Evolutionary conservation across 768 basidiomycete genomes (phyloP), one percentile per base, ranked within the genome.

Genomic region (Tulasnella calospora): DNA sequence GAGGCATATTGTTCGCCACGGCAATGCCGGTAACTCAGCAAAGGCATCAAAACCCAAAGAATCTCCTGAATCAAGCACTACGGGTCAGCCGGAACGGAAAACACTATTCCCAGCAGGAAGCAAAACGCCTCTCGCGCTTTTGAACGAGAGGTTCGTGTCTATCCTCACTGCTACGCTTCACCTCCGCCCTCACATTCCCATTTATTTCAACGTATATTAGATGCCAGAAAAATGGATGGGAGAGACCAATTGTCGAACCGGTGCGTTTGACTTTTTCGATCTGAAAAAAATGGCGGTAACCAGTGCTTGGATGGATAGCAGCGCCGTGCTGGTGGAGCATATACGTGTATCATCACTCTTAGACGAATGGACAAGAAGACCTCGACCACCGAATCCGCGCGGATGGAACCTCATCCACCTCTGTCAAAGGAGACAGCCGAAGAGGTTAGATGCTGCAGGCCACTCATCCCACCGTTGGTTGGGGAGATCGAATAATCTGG

Each of bases 141-240:
- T 98, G 15, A 87, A 92, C 74, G 96, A 98, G 86, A 91, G 92
- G 89, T 92, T 77, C 6, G 81, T 80, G 35, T 15, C 67, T 70
- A 9, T 44, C 23, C 72, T 70, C 47, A 3, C 57, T 23, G 5
- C 17, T 71, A 71, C 19, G 21, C 30, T 47, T 36, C 8, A 67
- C 47, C 38, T 30, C 21, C 57, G 8, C 74, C 15, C n/a, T 38
- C 38, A 21, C 23, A 10, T 51, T 8, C 5, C 47, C 47, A 23
- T 10, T 10, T 44, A 15, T 8, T 44, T 17, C 13, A 3, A 15
- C 23, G 21, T 40, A 30, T 46, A 2, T 21, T 75, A 94, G 92
- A 84, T 96, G 94, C 82, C 94, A 95, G 82, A 96, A 96, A 84
- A 87, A 89, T 73, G 94, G 92, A 2, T 97, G 94, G 94, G 94